Evolutionary conservation across 1,284 basidiomycete genomes (phyloP), one percentile per base, ranked within the genome.

Genomic region (Ustilago nuda): DNA sequence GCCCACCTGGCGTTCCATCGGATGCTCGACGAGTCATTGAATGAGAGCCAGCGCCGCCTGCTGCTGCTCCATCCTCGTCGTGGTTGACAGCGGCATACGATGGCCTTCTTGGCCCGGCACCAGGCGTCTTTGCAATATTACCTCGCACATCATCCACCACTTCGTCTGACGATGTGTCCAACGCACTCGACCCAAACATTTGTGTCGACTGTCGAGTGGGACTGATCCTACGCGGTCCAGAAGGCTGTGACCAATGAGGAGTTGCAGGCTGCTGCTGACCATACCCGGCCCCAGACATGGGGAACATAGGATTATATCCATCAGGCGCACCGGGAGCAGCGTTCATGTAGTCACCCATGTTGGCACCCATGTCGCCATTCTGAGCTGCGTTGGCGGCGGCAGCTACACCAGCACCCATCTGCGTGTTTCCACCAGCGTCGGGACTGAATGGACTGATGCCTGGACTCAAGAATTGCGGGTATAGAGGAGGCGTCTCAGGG

Each of bases 401-500:
- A 30, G 48, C 9, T n/a, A 13, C 48, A 32, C 56, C 33, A 19
- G 46, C 61, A 50, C 71, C 78, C 33, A 82, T 45, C 17, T 76
- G 77, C 11, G 86, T 61, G 32, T 62, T 61, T 35, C 64, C 65
- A 37, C 77, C 79, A n/a, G 82, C 35, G 13, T 72, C 69, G 0
- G 86, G 85, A 43, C 76, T 76, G 54, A 80, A 76, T 2, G 78
- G 63, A 1, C 82, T 84, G 13, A 86, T 37, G 36, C 85, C 86
- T 6, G 87, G 87, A 13, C 78, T 83, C 46, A 87, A 82, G 61
- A 87, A 83, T 13, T 85, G 84, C 33, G 80, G 78, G 51, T 87
- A 79, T 43, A 86, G 70, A 4, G 87, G 87, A 2, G 87, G 87
- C 15, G 87, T 87, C 57, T 86, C 82, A 1, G 85, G 85, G 56